Base-by-base conservation (phyloP, 768 basidiomycete species). In the Boletus coccyginus region DNA sequence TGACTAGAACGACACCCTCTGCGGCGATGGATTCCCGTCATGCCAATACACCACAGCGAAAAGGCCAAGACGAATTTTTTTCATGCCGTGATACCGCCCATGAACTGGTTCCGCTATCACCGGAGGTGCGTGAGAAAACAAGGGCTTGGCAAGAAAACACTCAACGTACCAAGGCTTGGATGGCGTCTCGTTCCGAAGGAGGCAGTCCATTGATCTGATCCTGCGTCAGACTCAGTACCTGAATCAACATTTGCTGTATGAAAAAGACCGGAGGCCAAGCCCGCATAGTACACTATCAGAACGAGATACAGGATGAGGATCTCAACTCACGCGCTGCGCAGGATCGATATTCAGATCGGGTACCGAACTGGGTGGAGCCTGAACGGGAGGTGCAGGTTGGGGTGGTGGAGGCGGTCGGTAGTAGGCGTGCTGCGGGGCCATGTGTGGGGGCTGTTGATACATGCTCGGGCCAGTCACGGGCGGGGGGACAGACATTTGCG, bases 191-290 rank as follows among this genome's bases (percentile, higher is more conserved):
- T 63, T 96, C 93, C 2, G 80, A 78, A 6, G 90, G 87, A 31
- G 92, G 90, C 47, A 97, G 74, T 9, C 82, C 82, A 46, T 85
- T 86, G 59, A 98, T 90, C 70, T 96, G 93, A 44, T 90, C 92
- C 45, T 78, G 85, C 1, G 88, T 87, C 67, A 98, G 71, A 57
- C 78, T 82, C 33, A 98, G 74, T 0, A 98, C 94, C 74, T 94
- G 93, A 72, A 92, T 80, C 51, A 97, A 69, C 86, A 96, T 90
- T 35, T 82, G 80, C 90, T 90, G 62, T 50, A 44, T 16, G 14
- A n/a, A 11, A 36, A 21, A 12, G 5, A 19, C 24, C 27, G 39
- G 24, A 52, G 5, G 12, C 50, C 42, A 19, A 48, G 29, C 14
- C 14, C 24, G 7, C 13, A 19, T 12, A n/a, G 21, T 17, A 24